Percentiles rank a stretch among this genome's conserved stretches.
Evolutionary conservation across 1,139 yeast species (phyloP).

Genomic region (Diutina neorugosa): DNA sequence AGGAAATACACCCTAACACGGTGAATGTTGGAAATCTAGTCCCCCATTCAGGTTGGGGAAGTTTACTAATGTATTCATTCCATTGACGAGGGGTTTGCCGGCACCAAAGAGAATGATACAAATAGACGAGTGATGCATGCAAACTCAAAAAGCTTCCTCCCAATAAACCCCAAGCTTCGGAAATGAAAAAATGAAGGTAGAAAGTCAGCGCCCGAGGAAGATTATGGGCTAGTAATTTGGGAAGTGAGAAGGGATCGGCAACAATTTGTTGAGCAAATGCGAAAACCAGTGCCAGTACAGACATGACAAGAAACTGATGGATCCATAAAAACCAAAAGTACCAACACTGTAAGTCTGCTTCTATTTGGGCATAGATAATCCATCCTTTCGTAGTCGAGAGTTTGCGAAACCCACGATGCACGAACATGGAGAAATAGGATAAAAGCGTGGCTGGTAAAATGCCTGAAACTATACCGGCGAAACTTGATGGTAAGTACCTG

Average conservation of each 20-base stretch:
- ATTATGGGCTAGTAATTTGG: constrained; percentile 58
- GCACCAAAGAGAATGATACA: constrained; percentile 7
- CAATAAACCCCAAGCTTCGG: constrained; percentile 62
- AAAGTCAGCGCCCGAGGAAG: constrained; percentile 76
- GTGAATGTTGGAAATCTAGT: constrained; percentile 65
- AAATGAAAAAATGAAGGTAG: constrained; percentile 59
- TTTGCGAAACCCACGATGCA: background rate
- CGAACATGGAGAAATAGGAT: background rate
- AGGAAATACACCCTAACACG: constrained; percentile 63
- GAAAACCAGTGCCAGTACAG: constrained; percentile 72
- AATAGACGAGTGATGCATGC: background rate
- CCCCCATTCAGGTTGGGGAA: constrained; percentile 57
- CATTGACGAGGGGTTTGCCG: constrained; percentile 47
- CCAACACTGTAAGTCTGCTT: constrained; percentile 55
- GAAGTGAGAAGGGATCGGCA: constrained; percentile 62
- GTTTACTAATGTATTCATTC: constrained; percentile 29
- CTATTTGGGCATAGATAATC: constrained; percentile 26
- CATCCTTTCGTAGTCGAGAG: background rate
- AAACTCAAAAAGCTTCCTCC: constrained; percentile 45
- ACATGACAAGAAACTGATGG: constrained; percentile 74
- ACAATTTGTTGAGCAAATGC: constrained; percentile 53
- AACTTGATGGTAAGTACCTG: background rate
- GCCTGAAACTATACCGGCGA: background rate
- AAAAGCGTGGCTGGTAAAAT: background rate
- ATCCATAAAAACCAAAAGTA: constrained; percentile 59